phyloP scores from a whole-genome alignment of 2,329 filamentous ascomycete genomes.

The Calonectria pteridis region DNA sequence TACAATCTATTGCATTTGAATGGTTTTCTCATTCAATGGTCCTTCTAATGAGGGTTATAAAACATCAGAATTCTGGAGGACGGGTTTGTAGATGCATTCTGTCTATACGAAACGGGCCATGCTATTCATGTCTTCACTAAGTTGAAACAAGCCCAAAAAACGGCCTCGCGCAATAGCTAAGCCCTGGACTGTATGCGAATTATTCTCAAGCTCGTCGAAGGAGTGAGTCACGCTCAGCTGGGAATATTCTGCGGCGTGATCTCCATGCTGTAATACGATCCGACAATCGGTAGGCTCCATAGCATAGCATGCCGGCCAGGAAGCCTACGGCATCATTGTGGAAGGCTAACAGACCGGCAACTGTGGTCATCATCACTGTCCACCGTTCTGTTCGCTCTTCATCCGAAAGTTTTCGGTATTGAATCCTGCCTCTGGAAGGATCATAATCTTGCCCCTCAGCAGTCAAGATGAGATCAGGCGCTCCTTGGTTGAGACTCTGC shows the following conservation, averaged over 20 bases:
- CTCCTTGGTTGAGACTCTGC: conserved; percentile 83
- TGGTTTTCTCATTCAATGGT: neutral
- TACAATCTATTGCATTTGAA: neutral
- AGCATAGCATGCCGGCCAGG: conserved; percentile 82
- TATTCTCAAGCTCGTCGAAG: conserved; percentile 38
- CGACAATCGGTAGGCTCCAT: conserved; percentile 72
- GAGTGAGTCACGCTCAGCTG: conserved; percentile 48
- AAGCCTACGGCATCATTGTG: conserved; percentile 93
- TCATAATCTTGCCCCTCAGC: conserved; percentile 54
- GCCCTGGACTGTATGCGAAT: neutral
- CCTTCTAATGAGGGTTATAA: neutral
- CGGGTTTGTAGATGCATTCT: neutral
- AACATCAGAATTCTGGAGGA: neutral
- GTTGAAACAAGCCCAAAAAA: neutral
- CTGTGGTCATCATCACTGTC: conserved; percentile 91
- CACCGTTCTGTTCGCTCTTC: conserved; percentile 80
- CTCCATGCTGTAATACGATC: conserved; percentile 58
- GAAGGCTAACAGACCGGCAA: conserved; percentile 85
- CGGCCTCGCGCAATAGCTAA: neutral
- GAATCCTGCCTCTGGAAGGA: conserved; percentile 45
- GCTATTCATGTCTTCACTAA: neutral
- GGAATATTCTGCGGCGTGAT: conserved; percentile 30
- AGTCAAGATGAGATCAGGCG: conserved; percentile 69
- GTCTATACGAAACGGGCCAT: neutral
- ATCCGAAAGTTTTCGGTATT: conserved; percentile 69